These are phyloP conservation scores for Avicennia marina DNA, from an alignment of 257 asterid species.

Conservation along the genomic window DNA sequence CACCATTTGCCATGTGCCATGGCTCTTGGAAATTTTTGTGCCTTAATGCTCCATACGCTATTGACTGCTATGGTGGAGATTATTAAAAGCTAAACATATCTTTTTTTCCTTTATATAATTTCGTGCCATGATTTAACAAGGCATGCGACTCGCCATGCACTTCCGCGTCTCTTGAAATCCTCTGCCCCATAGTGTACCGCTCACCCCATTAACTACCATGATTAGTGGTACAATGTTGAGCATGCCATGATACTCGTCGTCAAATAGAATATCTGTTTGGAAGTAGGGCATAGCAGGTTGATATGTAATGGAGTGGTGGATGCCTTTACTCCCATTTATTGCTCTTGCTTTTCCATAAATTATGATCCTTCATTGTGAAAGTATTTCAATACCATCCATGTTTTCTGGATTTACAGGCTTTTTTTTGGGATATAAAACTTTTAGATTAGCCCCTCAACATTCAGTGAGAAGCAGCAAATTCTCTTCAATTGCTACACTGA, in stretches of 20 bases:
- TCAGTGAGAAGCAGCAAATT: background rate
- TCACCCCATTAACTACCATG: too few relatives aligned
- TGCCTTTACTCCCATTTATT: background rate
- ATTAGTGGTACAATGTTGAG: too few relatives aligned
- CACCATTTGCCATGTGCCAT: too few relatives aligned
- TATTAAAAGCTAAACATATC: too few relatives aligned
- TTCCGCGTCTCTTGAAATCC: too few relatives aligned
- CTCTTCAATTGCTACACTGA: conserved; percentile 4
- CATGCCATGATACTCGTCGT: background rate
- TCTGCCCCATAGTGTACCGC: too few relatives aligned
- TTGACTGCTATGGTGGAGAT: too few relatives aligned
- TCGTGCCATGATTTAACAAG: too few relatives aligned
- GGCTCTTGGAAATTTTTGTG: too few relatives aligned
- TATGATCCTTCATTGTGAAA: background rate
- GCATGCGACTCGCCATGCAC: too few relatives aligned
- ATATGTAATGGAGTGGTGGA: background rate
- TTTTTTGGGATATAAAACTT: conserved; percentile 11
- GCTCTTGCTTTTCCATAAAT: background rate
- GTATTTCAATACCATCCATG: background rate
- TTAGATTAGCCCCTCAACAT: conserved; percentile 8
- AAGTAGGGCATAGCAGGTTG: background rate
- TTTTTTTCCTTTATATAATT: too few relatives aligned
- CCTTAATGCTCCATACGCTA: too few relatives aligned
- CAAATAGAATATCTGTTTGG: background rate
- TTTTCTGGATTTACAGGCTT: conserved; percentile 11